phyloP scores from a whole-genome alignment of 225 moss, liverwort and hornwort species.

The Neckera pumila region DNA sequence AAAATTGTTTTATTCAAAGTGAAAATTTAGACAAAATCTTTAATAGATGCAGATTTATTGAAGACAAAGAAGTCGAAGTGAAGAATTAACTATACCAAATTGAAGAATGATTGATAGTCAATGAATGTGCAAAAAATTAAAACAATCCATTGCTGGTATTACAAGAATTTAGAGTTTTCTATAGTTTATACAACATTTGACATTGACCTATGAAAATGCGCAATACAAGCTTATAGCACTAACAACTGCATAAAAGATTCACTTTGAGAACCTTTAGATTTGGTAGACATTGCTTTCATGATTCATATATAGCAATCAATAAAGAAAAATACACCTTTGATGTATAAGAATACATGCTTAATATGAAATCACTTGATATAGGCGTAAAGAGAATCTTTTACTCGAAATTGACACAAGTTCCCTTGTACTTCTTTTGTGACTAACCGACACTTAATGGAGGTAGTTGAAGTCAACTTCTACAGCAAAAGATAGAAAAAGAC shows the following conservation, averaged over 20 bases:
- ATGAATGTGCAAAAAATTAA: background rate
- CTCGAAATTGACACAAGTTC: background rate
- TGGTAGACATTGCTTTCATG: background rate
- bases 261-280: background rate
- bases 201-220: accelerated
- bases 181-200: accelerated
- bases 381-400: background rate
- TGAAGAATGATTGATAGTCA: background rate
- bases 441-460: too few species aligned
- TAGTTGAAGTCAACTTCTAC: too few species aligned
- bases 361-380: too few species aligned
- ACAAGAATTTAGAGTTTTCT: background rate
- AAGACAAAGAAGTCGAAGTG: accelerated
- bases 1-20: background rate
- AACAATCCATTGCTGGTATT: background rate
- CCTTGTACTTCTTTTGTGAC: too few species aligned
- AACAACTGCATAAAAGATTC: background rate
- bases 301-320: too few species aligned
- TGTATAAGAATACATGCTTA: too few species aligned
- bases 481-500: too few species aligned
- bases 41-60: background rate
- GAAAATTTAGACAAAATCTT: background rate
- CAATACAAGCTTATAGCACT: accelerated
- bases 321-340: too few species aligned
- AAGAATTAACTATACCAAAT: background rate